A percentile compares a stretch with the other conserved stretches of the same genome.
Conservation (phyloP, 2,329 filamentous ascomycete genomes). For the Biscogniauxia mediterranea region DNA sequence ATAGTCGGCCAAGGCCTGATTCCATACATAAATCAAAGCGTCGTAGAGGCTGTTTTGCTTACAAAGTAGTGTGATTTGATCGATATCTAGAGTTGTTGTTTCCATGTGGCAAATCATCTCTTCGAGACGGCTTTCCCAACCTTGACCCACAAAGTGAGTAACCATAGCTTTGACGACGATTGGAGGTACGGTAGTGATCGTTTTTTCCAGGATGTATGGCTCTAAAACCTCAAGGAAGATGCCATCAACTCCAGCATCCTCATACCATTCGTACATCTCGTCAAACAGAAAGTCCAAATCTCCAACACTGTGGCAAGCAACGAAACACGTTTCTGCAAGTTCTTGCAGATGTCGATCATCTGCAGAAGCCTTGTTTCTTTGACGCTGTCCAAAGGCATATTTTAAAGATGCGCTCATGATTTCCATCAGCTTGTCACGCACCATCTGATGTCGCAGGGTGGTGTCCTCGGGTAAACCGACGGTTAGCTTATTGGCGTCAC, state of each 20-base stretch:
- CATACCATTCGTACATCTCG: slow-evolving; percentile 86
- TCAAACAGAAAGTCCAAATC: slow-evolving; percentile 87
- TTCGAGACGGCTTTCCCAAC: slow-evolving; percentile 76
- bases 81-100: slow-evolving; percentile 86
- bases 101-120: slow-evolving; percentile 94
- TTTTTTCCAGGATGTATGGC: slow-evolving; percentile 77
- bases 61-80: slow-evolving; percentile 87
- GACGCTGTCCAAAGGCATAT: slow-evolving; percentile 74
- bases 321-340: slow-evolving; percentile 79
- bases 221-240: slow-evolving; percentile 88
- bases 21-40: slow-evolving; percentile 96
- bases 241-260: slow-evolving; percentile 68
- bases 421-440: slow-evolving; percentile 84
- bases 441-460: slow-evolving; percentile 70
- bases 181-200: slow-evolving; percentile 74
- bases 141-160: slow-evolving; percentile 72
- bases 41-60: slow-evolving; percentile 92
- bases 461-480: slow-evolving; percentile 90
- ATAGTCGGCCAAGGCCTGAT: slow-evolving; percentile 83
- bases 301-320: slow-evolving; percentile 74
- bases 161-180: slow-evolving; percentile 84
- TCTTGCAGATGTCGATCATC: slow-evolving; percentile 67
- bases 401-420: slow-evolving; percentile 91
- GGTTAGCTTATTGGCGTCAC: slow-evolving; percentile 88
- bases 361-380: slow-evolving; percentile 44